Conservation (phyloP, 2,329 filamentous ascomycete species). For the Volutella citrinella region DNA sequence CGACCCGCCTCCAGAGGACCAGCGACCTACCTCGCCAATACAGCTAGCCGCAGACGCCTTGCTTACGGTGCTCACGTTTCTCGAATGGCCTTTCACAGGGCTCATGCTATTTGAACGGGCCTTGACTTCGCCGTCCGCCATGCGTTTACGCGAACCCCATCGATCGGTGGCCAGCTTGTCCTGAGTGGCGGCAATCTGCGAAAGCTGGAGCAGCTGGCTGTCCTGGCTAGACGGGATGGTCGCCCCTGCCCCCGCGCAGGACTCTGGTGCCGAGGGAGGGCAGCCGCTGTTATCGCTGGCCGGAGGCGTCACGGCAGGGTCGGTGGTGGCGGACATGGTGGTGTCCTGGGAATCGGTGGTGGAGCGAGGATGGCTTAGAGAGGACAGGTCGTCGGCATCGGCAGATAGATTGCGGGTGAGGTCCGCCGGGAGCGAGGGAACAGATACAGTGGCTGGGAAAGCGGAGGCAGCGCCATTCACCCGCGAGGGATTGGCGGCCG, state of each 20-base stretch:
- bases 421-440: constrained; percentile 10
- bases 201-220: constrained; percentile 56
- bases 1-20: too few relatives aligned
- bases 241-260: constrained; percentile 1
- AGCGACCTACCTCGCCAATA: constrained; percentile 69
- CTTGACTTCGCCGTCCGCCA: constrained; percentile 73
- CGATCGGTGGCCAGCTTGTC: constrained; percentile 42
- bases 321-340: constrained; percentile 20
- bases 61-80: constrained; percentile 69
- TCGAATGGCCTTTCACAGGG: constrained; percentile 58
- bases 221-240: constrained; percentile 41
- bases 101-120: constrained; percentile 42
- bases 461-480: constrained; percentile 13
- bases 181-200: constrained; percentile 54
- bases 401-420: constrained; percentile 15
- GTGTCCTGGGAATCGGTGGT: constrained; percentile 23
- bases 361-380: constrained; percentile 22
- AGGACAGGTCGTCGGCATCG: constrained; percentile 23
- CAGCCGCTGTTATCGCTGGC: constrained; percentile 21
- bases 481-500: constrained; percentile 12
- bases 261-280: not conserved
- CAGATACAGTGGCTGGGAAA: constrained; percentile 8
- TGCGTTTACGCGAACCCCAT: constrained; percentile 62
- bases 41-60: constrained; percentile 60
- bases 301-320: constrained; percentile 22